phyloP scores from a whole-genome alignment of 495 filamentous ascomycete genomes.

The Neurospora tetrasperma region DNA sequence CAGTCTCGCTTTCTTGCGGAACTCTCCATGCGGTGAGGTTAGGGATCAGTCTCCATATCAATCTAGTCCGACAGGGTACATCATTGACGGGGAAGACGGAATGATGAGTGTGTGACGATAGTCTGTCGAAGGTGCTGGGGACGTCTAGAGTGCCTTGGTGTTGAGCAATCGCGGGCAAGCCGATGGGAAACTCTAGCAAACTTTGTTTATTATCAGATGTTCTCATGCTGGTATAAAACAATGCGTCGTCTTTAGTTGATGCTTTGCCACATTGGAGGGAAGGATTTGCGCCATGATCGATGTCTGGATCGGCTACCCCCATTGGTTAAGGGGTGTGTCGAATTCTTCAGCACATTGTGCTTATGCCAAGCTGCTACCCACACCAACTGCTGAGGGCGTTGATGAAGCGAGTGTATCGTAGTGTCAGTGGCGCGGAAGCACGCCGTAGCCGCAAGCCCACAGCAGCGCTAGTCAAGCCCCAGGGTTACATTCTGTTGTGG shows the following conservation, averaged over 20 bases:
- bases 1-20: background rate
- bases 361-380: background rate
- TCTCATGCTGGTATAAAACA: background rate
- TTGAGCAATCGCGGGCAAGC: background rate
- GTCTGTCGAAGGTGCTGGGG: background rate
- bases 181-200: background rate
- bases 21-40: background rate
- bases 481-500: background rate
- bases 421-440: background rate
- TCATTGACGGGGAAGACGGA: background rate
- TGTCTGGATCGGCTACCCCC: background rate
- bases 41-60: background rate
- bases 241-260: background rate
- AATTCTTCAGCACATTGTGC: background rate
- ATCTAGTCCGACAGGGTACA: background rate
- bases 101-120: background rate
- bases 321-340: background rate
- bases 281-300: background rate
- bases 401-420: background rate
- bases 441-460: background rate
- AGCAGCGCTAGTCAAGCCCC: background rate
- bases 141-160: background rate
- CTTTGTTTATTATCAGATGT: background rate
- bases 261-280: background rate
- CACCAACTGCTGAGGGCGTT: background rate